Evolutionary conservation across 2,329 filamentous ascomycete genomes (phyloP).

Genomic region (Hypomyces rosellus): DNA sequence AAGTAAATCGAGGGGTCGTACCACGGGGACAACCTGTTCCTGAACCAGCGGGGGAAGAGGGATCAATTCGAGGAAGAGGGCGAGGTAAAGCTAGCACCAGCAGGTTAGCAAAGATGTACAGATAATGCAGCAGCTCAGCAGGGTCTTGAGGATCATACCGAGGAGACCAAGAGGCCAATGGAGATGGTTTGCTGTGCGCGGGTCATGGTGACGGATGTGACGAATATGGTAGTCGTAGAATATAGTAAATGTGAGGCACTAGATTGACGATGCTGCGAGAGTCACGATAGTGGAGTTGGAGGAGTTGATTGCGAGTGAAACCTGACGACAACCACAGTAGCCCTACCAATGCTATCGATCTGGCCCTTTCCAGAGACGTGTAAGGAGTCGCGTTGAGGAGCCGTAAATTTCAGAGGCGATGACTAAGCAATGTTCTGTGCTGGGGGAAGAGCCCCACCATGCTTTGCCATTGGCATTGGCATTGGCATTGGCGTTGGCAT

Average conservation of each 20-base stretch:
- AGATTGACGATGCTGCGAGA: neutral
- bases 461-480: neutral
- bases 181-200: constrained; percentile 91
- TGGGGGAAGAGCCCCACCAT: neutral
- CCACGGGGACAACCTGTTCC: constrained; percentile 80
- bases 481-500: neutral
- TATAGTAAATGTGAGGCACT: no score
- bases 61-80: constrained; percentile 75
- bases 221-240: no score
- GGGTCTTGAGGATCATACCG: constrained; percentile 49
- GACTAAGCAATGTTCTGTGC: constrained; percentile 6
- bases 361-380: constrained; percentile 3
- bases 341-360: neutral
- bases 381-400: constrained; percentile 6
- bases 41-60: constrained; percentile 74
- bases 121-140: constrained; percentile 6
- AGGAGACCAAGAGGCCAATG: constrained; percentile 77
- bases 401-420: constrained; percentile 2
- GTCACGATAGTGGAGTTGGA: neutral
- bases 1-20: constrained; percentile 42
- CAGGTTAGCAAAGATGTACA: neutral
- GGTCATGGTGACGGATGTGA: constrained; percentile 60
- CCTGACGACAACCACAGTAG: no score
- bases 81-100: constrained; percentile 71
- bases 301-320: no score